Percentiles rank a stretch among this genome's conserved stretches.
These are phyloP conservation scores for Stereum hirsutum DNA, from an alignment of 1,284 basidiomycete species.

Conservation along the genomic window DNA sequence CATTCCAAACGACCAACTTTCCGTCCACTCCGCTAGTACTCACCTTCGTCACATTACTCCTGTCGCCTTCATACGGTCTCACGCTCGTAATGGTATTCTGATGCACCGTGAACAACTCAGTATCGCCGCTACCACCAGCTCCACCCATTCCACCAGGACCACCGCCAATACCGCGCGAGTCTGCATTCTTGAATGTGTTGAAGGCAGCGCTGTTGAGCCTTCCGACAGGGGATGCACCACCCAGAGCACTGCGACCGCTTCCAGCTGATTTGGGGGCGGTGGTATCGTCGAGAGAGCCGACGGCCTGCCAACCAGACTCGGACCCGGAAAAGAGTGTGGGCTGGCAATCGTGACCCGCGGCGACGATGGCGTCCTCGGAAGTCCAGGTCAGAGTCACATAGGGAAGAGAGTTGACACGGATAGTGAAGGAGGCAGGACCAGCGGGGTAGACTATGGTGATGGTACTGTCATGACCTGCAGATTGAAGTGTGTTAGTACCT, in stretches of 20 bases:
- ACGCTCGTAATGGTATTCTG: conserved; percentile 98
- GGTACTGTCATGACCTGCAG: conserved; percentile 89
- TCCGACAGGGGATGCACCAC: conserved; percentile 51
- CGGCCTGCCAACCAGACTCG: conserved; percentile 57
- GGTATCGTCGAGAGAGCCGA: conserved; percentile 83
- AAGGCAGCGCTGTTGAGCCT: conserved; percentile 93
- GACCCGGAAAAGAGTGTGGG: conserved; percentile 79
- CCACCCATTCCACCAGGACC: conserved; percentile 30
- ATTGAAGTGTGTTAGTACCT: conserved; percentile 4
- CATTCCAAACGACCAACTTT: conserved; percentile 86
- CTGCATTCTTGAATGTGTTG: conserved; percentile 91
- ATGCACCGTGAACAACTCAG: conserved; percentile 82
- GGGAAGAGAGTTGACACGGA: conserved; percentile 74
- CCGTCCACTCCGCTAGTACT: conserved; percentile 96
- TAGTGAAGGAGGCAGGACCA: conserved; percentile 59
- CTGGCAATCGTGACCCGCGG: conserved; percentile 97
- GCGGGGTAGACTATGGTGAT: conserved; percentile 84
- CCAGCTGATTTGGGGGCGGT: conserved; percentile 39
- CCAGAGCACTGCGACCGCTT: conserved; percentile 22
- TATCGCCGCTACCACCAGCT: conserved; percentile 38
- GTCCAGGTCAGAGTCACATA: conserved; percentile 81
- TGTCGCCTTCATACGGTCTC: conserved; percentile 60
- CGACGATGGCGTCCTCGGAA: conserved; percentile 73
- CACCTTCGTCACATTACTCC: conserved; percentile 62
- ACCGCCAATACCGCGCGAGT: conserved; percentile 82